Base-by-base conservation (phyloP, 495 filamentous ascomycete species). In the Aspergillus egyptiacus region DNA sequence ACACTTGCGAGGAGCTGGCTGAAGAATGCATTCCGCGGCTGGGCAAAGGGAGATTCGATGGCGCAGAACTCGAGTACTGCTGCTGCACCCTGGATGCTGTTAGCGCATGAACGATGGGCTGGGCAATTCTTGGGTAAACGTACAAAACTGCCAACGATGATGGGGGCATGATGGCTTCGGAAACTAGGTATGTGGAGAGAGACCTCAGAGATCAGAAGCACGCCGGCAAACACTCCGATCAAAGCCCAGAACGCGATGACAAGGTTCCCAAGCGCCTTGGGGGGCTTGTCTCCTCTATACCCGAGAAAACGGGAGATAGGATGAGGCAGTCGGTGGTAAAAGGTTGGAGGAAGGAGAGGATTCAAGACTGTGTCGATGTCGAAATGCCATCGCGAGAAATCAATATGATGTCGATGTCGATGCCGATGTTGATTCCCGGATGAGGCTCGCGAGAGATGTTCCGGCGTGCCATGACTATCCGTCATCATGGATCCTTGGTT, bases 11-110 rank as follows among this genome's bases (percentile, higher is more conserved):
- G 61, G 9, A 85, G 20, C 57, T 95, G 88, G 33, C 86, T 84
- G 15, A 88, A 54, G 28, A 96, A 67, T 8, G 79, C 72, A 58
- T 86, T 90, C 18, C 89, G 84, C 0, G 90, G 90, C 53, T 95
- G 89, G 0, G 88, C 78, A 27, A 96, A 79, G 9, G 89, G 89
- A 0, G 87, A 89, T n/a, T 84, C 77, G 56, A 93, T 83, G 38
- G 79, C 73, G 44, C 79, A 77, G 64, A 85, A 90, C 55, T 85
- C 71, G 41, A 91, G 73, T 11, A 89, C 81, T n/a, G 86, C 85
- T 5, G 85, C 81, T 3, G 87, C 87, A 41, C 86, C 86, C 86
- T 87, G 34, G 15, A 19, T 20, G 28, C 15, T 14, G 48, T 63
- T 52, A 60, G 58, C 42, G 8, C 8, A 22, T 2, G 34, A 14